A percentile compares a stretch with the other conserved stretches of the same genome.
Conservation (phyloP, 768 basidiomycete genomes). For the Mycena sanguinolenta region DNA sequence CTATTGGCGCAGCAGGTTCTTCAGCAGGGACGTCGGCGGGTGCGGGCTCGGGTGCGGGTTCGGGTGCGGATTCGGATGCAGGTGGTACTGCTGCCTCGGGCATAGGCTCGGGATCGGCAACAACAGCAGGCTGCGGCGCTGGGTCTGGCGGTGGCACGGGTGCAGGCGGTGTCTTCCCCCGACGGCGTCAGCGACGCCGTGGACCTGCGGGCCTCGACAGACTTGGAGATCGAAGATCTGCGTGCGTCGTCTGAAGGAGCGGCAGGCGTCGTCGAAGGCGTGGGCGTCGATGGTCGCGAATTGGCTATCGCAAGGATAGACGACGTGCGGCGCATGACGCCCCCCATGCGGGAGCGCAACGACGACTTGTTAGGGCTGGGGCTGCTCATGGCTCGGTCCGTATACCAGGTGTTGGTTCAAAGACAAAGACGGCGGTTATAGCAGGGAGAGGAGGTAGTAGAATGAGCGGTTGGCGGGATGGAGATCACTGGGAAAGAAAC, state of each 20-base stretch:
- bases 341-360: constrained; percentile 72
- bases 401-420: not conserved
- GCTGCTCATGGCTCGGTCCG: constrained; percentile 43
- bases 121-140: not conserved
- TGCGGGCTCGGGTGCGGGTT: constrained; percentile 5
- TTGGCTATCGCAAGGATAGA: constrained; percentile 58
- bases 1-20: not conserved
- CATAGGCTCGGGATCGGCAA: constrained; percentile 22
- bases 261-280: constrained; percentile 39
- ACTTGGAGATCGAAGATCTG: constrained; percentile 21
- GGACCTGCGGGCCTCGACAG: constrained; percentile 26
- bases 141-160: constrained; percentile 3
- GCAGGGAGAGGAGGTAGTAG: no score
- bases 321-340: constrained; percentile 72
- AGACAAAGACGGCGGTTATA: not conserved
- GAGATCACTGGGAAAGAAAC: not conserved
- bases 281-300: constrained; percentile 46
- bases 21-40: not conserved
- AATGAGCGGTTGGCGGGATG: not conserved
- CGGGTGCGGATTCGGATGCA: constrained; percentile 26
- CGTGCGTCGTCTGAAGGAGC: constrained; percentile 22
- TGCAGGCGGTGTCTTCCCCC: constrained; percentile 6
- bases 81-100: no score
- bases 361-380: constrained; percentile 42
- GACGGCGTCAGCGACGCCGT: constrained; percentile 22